Conservation (phyloP, 352 stramenopile genomes). For the Pilasporangium apinafurcum region DNA sequence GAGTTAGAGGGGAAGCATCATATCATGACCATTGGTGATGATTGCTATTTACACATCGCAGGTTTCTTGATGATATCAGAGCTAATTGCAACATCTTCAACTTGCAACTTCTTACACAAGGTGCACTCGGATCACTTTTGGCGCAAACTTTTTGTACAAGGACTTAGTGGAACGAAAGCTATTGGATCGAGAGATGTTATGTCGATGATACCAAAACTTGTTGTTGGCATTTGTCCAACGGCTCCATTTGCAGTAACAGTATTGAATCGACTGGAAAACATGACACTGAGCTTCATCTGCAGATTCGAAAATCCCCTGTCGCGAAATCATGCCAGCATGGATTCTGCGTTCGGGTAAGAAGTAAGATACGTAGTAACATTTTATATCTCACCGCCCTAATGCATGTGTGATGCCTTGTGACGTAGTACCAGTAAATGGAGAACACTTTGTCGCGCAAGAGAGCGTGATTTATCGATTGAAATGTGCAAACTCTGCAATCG, state of each 20-base stretch:
- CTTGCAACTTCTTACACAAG: slow-evolving; percentile 9
- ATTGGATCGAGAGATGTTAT: not conserved
- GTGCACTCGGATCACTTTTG: slow-evolving; percentile 23
- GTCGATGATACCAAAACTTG: not conserved
- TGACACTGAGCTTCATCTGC: slow-evolving; percentile 12
- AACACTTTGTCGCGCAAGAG: slow-evolving; percentile 17
- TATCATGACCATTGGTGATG: slow-evolving; percentile 9
- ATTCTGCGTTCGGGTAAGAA: no score
- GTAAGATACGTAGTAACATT: not conserved
- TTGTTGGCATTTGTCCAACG: not conserved
- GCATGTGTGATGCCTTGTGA: not conserved
- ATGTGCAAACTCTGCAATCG: slow-evolving; percentile 29
- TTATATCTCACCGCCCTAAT: not conserved
- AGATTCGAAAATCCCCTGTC: slow-evolving; percentile 3
- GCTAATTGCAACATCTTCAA: slow-evolving; percentile 15
- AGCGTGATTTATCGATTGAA: slow-evolving; percentile 16
- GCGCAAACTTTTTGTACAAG: slow-evolving; percentile 14
- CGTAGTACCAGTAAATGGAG: slow-evolving; percentile 16
- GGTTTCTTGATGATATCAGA: slow-evolving; percentile 27
- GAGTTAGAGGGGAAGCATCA: not conserved
- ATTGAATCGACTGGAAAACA: slow-evolving; percentile 12
- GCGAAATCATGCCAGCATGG: no score
- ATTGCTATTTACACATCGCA: slow-evolving; percentile 28
- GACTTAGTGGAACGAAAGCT: slow-evolving; percentile 2
- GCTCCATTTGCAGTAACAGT: slow-evolving; percentile 9